Evolutionary conservation across 2,329 filamentous ascomycete species (phyloP), one percentile per base, ranked within the genome.

Genomic region (Aspergillus pseudoterreus): DNA sequence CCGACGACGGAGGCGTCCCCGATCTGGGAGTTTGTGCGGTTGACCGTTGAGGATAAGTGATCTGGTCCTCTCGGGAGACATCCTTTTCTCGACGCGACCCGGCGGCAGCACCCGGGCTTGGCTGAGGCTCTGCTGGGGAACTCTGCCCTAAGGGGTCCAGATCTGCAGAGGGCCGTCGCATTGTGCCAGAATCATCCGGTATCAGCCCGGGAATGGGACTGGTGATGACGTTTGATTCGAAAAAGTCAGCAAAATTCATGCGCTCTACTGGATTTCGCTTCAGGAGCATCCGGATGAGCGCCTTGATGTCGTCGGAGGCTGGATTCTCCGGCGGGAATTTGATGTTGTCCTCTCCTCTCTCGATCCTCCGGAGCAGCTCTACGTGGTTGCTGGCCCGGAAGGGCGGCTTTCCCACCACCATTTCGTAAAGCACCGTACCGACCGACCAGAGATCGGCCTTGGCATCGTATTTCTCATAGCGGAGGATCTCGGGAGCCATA

Each of bases 391-490:
- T 84, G 30, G 94, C 94, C 58, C 90, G 82, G 73, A 97, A 99
- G 0, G 94, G 94, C 19, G 94, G 91, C 56, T 84, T 87, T 48
- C 92, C 92, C 6, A 86, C 89, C 55, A 94, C 84, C 92, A 99
- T 96, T 74, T 99, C 94, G 68, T 90, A 96, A 21, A 95, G 76
- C 8, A 99, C 94, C 15, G 94, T 96, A 46, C 94, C 94, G 32
- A 96, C 90, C 19, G 94, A 99, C 94, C 94, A 99, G 32, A 99
- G 76, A 74, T 99, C 94, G 43, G 92, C 92, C 71, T 95, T 95
- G 57, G 92, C 90, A 74, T 96, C 92, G 71, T 99, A 99, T 65
- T 92, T 92, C 70, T 99, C 92, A 64, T 97, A 99, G 53, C 92
- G 86, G 56, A 99, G 78, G 57, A 99, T 99, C 74, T 99, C 94